A percentile compares a stretch with the other conserved stretches of the same genome.
These are phyloP conservation scores for Hortiboletus campestris DNA, from an alignment of 768 basidiomycete genomes.

Conservation along the genomic window DNA sequence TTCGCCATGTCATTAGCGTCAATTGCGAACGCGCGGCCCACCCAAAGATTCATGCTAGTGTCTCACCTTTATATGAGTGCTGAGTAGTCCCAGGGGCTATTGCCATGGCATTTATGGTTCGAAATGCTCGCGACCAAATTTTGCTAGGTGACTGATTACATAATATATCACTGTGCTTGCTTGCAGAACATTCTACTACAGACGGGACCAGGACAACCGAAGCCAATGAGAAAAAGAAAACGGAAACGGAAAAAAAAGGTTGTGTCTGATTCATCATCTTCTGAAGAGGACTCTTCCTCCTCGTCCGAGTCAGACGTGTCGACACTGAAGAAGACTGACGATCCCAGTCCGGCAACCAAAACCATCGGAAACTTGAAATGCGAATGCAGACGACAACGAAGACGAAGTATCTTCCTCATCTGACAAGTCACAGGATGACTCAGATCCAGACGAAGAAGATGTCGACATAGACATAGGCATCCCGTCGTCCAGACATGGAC, in stretches of 20 bases:
- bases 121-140: no score
- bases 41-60: no score
- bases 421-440: constrained; percentile 7
- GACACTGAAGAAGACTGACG: constrained; percentile 4
- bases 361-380: constrained; percentile 1
- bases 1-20: no score
- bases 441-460: constrained; percentile 3
- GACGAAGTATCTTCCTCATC: constrained; percentile 21
- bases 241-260: constrained; percentile 57
- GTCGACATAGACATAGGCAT: not conserved
- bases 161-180: no score
- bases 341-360: constrained; percentile 5
- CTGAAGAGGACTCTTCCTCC: constrained; percentile 30
- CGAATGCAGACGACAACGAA: constrained; percentile 2
- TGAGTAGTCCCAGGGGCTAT: no score
- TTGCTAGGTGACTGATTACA: no score
- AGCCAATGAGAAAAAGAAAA: constrained; percentile 43
- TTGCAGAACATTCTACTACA: not conserved
- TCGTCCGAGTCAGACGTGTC: constrained; percentile 21
- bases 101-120: no score
- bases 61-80: no score
- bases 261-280: constrained; percentile 42
- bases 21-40: no score
- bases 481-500: not conserved
- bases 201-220: constrained; percentile 31